These are phyloP conservation scores for Lathyrus sativus DNA, from an alignment of 306 rosid species.

Conservation along the genomic window DNA sequence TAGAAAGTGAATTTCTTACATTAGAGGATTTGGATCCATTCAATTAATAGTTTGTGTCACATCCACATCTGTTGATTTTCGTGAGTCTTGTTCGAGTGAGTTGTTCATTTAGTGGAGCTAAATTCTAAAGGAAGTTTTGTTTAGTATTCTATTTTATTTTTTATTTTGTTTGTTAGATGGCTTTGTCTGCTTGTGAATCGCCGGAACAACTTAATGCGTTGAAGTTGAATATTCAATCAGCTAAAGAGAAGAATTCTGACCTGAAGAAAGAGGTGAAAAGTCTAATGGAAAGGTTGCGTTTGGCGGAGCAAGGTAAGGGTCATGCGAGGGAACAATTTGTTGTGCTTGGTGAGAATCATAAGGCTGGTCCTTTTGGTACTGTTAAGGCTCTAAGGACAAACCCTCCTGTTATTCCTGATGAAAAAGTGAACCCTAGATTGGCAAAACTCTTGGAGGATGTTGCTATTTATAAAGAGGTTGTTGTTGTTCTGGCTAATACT, in stretches of 20 bases:
- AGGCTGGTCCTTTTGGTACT: constrained; percentile 83
- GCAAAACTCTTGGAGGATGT: constrained; percentile 68
- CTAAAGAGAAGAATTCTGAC: constrained; percentile 54
- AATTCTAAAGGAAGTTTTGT: background rate
- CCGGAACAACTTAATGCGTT: constrained; percentile 50
- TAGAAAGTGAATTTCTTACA: no score
- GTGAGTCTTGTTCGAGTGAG: background rate
- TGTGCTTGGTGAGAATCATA: constrained; percentile 64
- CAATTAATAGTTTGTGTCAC: background rate
- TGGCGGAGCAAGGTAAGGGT: constrained; percentile 68
- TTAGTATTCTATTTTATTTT: background rate
- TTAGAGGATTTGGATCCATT: background rate
- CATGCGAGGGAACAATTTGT: constrained; percentile 68
- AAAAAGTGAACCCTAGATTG: constrained; percentile 77
- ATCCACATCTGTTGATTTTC: background rate
- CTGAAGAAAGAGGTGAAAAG: constrained; percentile 54
- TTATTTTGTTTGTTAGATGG: constrained; percentile 39
- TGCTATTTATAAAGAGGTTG: constrained; percentile 65
- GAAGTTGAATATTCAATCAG: constrained; percentile 53
- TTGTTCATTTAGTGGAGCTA: background rate
- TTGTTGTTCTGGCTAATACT: constrained; percentile 75
- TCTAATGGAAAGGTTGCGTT: constrained; percentile 58
- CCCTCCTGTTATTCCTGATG: constrained; percentile 72
- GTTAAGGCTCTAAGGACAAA: constrained; percentile 82
- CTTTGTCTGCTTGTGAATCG: constrained; percentile 57